Base-by-base conservation (phyloP, 2,329 filamentous ascomycete genomes). In the Anthostomella pinea region DNA sequence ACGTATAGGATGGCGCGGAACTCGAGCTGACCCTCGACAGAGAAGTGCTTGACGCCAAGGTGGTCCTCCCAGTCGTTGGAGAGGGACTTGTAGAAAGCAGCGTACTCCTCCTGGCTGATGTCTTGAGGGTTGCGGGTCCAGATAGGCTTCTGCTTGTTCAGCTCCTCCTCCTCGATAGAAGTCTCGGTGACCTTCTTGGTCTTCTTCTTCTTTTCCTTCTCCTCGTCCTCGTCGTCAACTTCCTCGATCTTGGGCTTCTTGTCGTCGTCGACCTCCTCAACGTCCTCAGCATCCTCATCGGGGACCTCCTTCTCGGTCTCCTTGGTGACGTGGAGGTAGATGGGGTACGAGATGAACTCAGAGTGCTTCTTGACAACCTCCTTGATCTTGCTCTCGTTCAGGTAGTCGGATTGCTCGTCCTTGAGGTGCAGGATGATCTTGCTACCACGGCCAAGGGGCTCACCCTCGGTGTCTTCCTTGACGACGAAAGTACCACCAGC, bases 291-390 rank as follows among this genome's bases (percentile, higher is more conserved):
- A 34, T 95, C 89, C 78, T 97, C 91, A 66, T 97, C 93, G 50
- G 91, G 91, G 49, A 97, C 89, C 79, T 98, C 93, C 62, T 80
- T 96, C 87, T 98, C 93, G 53, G 84, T 90, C 87, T 98, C 93
- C 86, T 98, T 98, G 69, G 86, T 73, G 64, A 98, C 90, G 77
- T 98, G 93, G 56, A 98, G 91, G 81, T 96, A 98, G 85, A 98
- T 98, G 65, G 93, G 93, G 81, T 98, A 98, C 33, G 93, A 97
- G 78, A 98, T 98, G 81, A 98, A 98, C 78, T 98, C 93, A 66
- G 93, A 97, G 86, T 98, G 93, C 87, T 98, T 98, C 89, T 97
- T 97, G 79, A 98, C 90, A 54, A 98, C 91, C 80, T 98, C 93
- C 87, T 98, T 98, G 79, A 98, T 85, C 81, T 91, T 93, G 79